Conservation (phyloP, 768 basidiomycete genomes). For the Holtermanniella nyarrowii region DNA sequence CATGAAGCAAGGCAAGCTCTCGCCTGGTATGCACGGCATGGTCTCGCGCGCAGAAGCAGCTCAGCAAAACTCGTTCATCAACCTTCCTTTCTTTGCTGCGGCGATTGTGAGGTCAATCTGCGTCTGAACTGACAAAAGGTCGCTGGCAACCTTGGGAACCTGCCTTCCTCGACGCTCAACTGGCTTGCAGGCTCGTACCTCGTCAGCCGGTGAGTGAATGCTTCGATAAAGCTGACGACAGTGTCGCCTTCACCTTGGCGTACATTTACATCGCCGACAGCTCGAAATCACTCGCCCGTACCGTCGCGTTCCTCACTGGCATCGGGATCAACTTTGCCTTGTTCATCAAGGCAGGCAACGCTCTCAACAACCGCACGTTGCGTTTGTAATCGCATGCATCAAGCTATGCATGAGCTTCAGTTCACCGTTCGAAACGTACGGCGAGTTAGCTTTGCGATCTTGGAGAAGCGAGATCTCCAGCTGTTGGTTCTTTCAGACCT, state of each 20-base stretch:
- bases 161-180: slow-evolving; percentile 22
- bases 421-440: no score
- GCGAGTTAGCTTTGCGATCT: no score
- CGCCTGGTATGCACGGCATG: slow-evolving; percentile 10
- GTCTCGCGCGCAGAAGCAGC: slow-evolving; percentile 28
- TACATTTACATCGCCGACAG: slow-evolving; percentile 28
- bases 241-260: slow-evolving; percentile 20
- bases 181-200: slow-evolving; percentile 21
- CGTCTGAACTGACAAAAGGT: slow-evolving; percentile 4
- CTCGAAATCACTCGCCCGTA: slow-evolving; percentile 8
- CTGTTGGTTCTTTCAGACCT: no score
- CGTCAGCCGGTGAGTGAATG: no score
- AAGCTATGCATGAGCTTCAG: no score
- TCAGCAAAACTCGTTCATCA: slow-evolving; percentile 23
- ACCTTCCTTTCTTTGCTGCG: slow-evolving; percentile 22
- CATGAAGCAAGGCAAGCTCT: slow-evolving; percentile 19
- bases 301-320: slow-evolving; percentile 18
- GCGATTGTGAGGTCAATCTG: slow-evolving; percentile 14
- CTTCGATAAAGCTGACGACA: no score
- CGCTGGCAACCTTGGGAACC: slow-evolving; percentile 26
- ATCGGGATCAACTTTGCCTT: slow-evolving; percentile 22
- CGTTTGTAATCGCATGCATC: no score
- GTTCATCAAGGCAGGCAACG: slow-evolving; percentile 31
- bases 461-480: no score
- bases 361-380: no score